Conservation (phyloP, 2,329 filamentous ascomycete genomes). For the Aspergillus thermomutatus region DNA sequence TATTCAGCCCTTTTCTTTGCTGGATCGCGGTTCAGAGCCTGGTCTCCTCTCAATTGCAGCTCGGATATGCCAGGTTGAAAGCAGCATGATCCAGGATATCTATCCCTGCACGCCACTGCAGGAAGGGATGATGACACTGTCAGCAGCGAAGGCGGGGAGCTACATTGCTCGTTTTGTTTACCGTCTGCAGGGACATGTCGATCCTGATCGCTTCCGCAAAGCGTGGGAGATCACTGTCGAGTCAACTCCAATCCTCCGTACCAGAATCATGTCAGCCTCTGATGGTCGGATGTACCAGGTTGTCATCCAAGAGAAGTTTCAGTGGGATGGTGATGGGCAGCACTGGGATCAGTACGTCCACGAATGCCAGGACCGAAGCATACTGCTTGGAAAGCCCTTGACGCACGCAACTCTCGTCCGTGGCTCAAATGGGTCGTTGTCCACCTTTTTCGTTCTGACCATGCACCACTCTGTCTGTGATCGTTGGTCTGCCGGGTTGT, state of each 20-base stretch:
- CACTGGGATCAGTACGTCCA: neutral
- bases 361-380: neutral
- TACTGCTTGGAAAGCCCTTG: neutral
- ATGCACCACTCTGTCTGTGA: constrained; percentile 2
- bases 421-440: neutral
- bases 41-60: neutral
- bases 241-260: constrained; percentile 37
- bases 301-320: constrained; percentile 9
- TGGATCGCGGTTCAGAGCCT: neutral
- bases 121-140: constrained; percentile 15
- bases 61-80: constrained; percentile 9
- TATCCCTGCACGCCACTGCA: constrained; percentile 12
- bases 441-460: neutral
- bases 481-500: neutral
- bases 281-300: constrained; percentile 16
- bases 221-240: constrained; percentile 34
- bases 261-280: constrained; percentile 23
- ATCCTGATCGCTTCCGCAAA: constrained; percentile 21
- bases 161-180: constrained; percentile 6
- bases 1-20: neutral
- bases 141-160: neutral
- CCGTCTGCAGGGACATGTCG: neutral
- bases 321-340: constrained; percentile 16
- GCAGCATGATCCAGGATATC: constrained; percentile 10
- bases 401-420: neutral